Base-by-base conservation (phyloP, 306 rosid species). In the Comarum palustre region DNA sequence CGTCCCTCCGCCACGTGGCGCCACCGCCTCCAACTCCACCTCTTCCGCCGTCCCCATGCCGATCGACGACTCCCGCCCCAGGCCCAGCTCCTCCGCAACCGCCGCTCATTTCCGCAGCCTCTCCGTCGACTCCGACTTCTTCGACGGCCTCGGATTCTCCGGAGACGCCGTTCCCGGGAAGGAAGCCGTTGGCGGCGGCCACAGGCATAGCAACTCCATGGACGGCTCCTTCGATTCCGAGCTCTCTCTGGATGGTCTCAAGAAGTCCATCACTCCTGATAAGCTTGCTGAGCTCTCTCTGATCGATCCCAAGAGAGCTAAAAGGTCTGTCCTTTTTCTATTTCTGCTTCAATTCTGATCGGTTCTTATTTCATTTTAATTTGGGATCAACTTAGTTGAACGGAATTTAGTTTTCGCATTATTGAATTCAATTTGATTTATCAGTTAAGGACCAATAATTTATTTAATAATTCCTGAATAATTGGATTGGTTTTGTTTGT, bases 251-350 rank as follows among this genome's bases (percentile, higher is more conserved):
- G 97, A 94, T 24, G 83, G 83, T 29, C 77, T 85, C 48, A 94
- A 89, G 87, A 89, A 94, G 78, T 86, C 95, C 22, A 77, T 91
- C 87, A 87, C 85, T 4, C 91, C 97, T 32, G 92, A 94, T 66
- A 94, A 85, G 51, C 96, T 94, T n/a, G 95, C 99, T 50, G 97
- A 94, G 68, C 99, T 94, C 65, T 87, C 99, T 83, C 90, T 88
- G 64, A 85, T 88, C 69, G 97, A 94, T 69, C 99, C 99, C 41
- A 94, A 84, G 76, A 82, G 99, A 85, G 99, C 99, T 36, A 89
- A 87, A 62, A 89, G 99, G 99, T 89, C 22, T 9, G 6, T 25
- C 25, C 5, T 17, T 52, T 17, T 3, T 29, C 6, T 41, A 14
- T 8, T n/a, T n/a, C 50, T 59, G 38, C 20, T 66, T 62, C 4